Evolutionary conservation across 495 filamentous ascomycete species (phyloP).

Genomic region (Podospora appendiculata): DNA sequence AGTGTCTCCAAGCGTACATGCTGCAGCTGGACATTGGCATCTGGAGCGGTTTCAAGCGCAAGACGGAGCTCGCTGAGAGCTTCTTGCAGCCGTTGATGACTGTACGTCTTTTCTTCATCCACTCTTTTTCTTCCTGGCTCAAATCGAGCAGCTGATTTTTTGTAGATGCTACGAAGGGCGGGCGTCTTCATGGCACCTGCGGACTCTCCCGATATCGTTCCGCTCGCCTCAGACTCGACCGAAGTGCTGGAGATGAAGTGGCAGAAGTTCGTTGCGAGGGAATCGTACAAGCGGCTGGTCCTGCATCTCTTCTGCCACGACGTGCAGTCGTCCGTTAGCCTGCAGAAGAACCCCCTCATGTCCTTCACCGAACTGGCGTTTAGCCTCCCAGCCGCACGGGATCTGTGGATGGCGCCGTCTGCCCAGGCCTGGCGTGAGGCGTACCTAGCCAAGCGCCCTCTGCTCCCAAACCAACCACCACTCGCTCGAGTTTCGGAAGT

Average conservation of each 20-base stretch:
- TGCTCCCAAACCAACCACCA: background rate
- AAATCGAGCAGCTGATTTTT: background rate
- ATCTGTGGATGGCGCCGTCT: slow-evolving; percentile 44
- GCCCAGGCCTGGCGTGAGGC: slow-evolving; percentile 43
- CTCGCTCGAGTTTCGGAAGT: slow-evolving; percentile 10
- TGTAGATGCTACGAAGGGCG: slow-evolving; percentile 29
- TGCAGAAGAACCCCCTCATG: slow-evolving; percentile 43
- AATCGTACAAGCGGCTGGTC: slow-evolving; percentile 37
- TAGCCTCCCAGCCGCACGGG: slow-evolving; percentile 38
- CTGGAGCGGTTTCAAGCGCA: slow-evolving; percentile 54
- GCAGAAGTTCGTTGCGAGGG: slow-evolving; percentile 33
- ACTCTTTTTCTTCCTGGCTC: background rate
- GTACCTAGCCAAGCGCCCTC: slow-evolving; percentile 21
- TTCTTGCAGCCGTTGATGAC: slow-evolving; percentile 45
- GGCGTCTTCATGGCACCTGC: slow-evolving; percentile 14
- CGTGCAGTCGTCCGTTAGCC: slow-evolving; percentile 42
- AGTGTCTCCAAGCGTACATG: slow-evolving; percentile 43
- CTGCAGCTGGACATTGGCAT: slow-evolving; percentile 45
- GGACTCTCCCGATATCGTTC: slow-evolving; percentile 8
- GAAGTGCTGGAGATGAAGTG: slow-evolving; percentile 43
- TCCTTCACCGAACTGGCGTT: slow-evolving; percentile 52
- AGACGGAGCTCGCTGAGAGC: slow-evolving; percentile 55
- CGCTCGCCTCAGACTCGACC: slow-evolving; percentile 28
- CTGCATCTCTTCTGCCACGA: slow-evolving; percentile 48
- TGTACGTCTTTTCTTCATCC: background rate